Evolutionary conservation across 1,284 basidiomycete species (phyloP).

Genomic region (Cutaneotrichosporon sp.): DNA sequence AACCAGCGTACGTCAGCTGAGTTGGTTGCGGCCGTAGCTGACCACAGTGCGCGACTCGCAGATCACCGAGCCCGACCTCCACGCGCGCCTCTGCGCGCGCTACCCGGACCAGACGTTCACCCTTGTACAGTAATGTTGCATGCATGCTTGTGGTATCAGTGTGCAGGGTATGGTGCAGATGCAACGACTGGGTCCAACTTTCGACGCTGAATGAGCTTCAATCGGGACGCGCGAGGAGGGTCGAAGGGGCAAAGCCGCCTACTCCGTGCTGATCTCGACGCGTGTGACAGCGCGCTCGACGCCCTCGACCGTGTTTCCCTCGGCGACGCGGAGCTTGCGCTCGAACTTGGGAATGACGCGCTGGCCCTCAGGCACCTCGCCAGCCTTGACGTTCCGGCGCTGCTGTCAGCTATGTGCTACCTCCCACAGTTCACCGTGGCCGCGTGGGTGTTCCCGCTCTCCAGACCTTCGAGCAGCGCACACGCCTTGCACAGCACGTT

Average conservation of each 20-base stretch:
- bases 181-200: too few species aligned
- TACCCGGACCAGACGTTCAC: slow-evolving; percentile 32
- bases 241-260: too few species aligned
- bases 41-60: slow-evolving; percentile 71
- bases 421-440: slow-evolving; percentile 59
- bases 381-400: slow-evolving; percentile 3
- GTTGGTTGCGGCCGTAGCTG: neutral
- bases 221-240: too few species aligned
- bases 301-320: slow-evolving; percentile 33
- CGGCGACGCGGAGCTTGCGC: slow-evolving; percentile 30
- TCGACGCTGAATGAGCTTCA: too few species aligned
- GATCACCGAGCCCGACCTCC: slow-evolving; percentile 77
- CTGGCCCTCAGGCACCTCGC: slow-evolving; percentile 43
- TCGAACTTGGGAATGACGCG: slow-evolving; percentile 52
- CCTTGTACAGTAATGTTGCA: slow-evolving; percentile 24
- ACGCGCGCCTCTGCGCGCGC: slow-evolving; percentile 33
- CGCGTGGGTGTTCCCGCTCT: slow-evolving; percentile 67
- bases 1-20: slow-evolving; percentile 68
- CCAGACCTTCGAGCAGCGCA: slow-evolving; percentile 83
- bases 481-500: slow-evolving; percentile 93
- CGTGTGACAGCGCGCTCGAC: slow-evolving; percentile 42
- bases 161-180: slow-evolving; percentile 1
- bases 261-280: slow-evolving; percentile 28
- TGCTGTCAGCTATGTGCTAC: neutral
- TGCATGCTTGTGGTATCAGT: slow-evolving; percentile 11